A percentile compares a stretch with the other conserved stretches of the same genome.
Evolutionary conservation across 2,329 filamentous ascomycete genomes (phyloP).

Genomic region (Coniochaeta hoffmannii): DNA sequence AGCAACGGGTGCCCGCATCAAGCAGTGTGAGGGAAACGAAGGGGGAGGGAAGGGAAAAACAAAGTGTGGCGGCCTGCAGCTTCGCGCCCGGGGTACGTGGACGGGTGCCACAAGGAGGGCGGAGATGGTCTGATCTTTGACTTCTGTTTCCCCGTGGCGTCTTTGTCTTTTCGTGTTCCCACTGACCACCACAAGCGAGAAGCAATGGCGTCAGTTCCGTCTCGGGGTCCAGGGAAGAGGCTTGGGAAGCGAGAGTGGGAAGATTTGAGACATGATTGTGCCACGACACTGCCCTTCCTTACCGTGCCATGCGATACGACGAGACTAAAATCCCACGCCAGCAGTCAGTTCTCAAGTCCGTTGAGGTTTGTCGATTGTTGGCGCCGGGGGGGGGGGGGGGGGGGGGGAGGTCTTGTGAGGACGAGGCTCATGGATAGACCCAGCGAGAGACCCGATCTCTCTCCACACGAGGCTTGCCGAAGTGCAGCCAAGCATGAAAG

Average conservation of each 20-base stretch:
- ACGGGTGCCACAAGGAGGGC: neutral
- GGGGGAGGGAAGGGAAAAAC: too few relatives aligned
- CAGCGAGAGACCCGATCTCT: neutral
- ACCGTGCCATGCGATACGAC: neutral
- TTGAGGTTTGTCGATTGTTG: neutral
- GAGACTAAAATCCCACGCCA: neutral
- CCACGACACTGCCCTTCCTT: neutral
- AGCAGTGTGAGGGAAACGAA: neutral
- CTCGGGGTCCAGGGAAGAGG: neutral
- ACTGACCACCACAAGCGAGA: neutral
- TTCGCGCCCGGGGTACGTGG: neutral
- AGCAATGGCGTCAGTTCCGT: neutral
- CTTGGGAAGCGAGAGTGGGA: neutral
- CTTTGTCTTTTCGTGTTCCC: neutral
- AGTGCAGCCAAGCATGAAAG: neutral
- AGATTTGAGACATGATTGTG: neutral
- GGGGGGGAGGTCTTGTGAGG: too few relatives aligned
- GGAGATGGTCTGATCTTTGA: neutral
- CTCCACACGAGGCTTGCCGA: neutral
- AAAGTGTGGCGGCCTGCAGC: slow-evolving; percentile 2
- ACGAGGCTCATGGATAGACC: neutral
- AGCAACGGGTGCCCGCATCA: neutral
- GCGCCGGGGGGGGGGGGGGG: neutral
- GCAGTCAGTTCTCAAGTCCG: neutral
- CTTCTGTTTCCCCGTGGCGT: neutral